phyloP scores from a whole-genome alignment of 2,329 filamentous ascomycete genomes.

The Pseudocercospora eumusae region DNA sequence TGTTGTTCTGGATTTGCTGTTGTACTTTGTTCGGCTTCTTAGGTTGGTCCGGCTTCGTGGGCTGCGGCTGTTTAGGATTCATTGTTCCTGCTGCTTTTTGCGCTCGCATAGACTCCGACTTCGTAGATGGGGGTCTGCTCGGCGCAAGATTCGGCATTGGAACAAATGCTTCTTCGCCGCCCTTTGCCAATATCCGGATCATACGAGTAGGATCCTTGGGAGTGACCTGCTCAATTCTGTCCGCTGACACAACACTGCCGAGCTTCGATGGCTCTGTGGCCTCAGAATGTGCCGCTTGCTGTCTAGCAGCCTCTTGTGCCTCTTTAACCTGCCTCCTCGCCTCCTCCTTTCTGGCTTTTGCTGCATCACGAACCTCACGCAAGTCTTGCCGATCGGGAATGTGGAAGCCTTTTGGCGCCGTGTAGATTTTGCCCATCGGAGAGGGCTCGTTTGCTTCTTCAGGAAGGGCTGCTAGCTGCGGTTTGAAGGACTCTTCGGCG shows the following conservation, averaged over 20 bases:
- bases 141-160: constrained; percentile 14
- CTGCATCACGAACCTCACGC: constrained; percentile 11
- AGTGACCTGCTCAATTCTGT: constrained; percentile 3
- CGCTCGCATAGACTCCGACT: not conserved
- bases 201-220: constrained; percentile 9
- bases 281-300: constrained; percentile 1
- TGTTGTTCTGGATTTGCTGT: constrained; percentile 13
- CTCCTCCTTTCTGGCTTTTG: constrained; percentile 7
- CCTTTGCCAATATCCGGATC: constrained; percentile 27
- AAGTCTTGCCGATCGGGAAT: constrained; percentile 14
- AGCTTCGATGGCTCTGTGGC: not conserved
- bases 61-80: not conserved
- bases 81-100: not conserved
- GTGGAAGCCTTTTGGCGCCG: not conserved
- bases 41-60: constrained; percentile 5
- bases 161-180: constrained; percentile 29
- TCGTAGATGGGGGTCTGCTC: not conserved
- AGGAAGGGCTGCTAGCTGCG: not conserved
- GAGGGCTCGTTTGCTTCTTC: not conserved
- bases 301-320: constrained; percentile 6
- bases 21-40: constrained; percentile 10
- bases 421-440: not conserved
- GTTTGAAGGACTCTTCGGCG: constrained; percentile 17
- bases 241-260: not conserved
- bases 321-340: not conserved